Base-by-base conservation (phyloP, 371 early-diverging fungal species). In the Synchytrium microbalum region DNA sequence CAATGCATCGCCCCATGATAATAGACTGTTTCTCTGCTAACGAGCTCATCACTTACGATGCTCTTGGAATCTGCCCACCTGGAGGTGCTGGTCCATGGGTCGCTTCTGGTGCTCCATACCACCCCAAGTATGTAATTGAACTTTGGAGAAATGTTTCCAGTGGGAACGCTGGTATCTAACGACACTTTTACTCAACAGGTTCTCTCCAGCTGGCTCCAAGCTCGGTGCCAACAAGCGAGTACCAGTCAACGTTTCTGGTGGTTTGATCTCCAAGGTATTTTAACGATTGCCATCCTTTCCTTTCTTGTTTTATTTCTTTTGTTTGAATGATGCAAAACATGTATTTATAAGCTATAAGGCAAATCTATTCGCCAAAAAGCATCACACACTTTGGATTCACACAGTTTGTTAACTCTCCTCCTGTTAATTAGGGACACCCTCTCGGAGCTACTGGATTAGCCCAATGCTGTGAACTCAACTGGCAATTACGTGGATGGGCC, bases 401-500 rank as follows among this genome's bases (percentile, higher is more conserved):
- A n/a, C n/a, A n/a, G n/a, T n/a, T n/a, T n/a, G n/a, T n/a, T n/a
- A n/a, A n/a, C n/a, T n/a, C n/a, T n/a, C n/a, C n/a, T n/a, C n/a
- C n/a, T n/a, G n/a, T n/a, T n/a, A n/a, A n/a, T n/a, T n/a, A n/a
- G n/a, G 90, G 90, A 3, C 89, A 90, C 71, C 89, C 90, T 32
- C 74, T 90, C 2, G 89, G 90, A 23, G 88, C 91, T 31, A 90
- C 91, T 25, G 91, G 91, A 30, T 66, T 90, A 52, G 90, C 89
- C 28, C 88, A 90, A 73, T 88, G 89, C 74, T 69, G 83, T 58
- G 88, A 75, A 62, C 61, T 75, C 24, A 63, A 38, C 29, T 75
- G 75, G 46, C 46, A 38, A 38, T 38, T 38, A 19, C 5, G 88
- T 62, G 77, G 83, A 61, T 87, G 86, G 87, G 77, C 85, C 67